phyloP scores from a whole-genome alignment of 192 early-diverging fungal genomes.

The Entrophospora sp. region DNA sequence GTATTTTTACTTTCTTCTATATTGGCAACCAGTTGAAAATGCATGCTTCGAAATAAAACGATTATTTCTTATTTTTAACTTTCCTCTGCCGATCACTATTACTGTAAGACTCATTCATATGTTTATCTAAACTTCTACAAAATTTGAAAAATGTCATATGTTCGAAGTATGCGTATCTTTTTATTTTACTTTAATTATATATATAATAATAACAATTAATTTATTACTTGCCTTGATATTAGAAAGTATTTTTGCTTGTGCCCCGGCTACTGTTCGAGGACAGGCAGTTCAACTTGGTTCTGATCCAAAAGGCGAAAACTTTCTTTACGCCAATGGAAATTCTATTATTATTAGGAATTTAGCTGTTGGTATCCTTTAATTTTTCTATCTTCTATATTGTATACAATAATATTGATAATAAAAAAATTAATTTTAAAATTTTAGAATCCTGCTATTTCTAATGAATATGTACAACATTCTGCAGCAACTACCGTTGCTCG shows the following conservation, averaged over 20 bases:
- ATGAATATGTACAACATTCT: conserved; percentile 79
- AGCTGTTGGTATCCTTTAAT: conserved; percentile 36
- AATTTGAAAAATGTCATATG: too few species aligned
- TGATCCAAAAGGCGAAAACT: conserved; percentile 72
- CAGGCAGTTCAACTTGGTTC: conserved; percentile 70
- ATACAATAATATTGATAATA: background rate
- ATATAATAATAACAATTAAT: too few species aligned
- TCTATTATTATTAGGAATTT: conserved; percentile 80
- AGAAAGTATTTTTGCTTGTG: conserved; percentile 61
- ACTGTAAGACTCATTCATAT: too few species aligned
- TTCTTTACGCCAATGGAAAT: conserved; percentile 87
- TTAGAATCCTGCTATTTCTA: conserved; percentile 68
- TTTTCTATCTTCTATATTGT: background rate
- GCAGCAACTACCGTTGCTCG: conserved; percentile 73
- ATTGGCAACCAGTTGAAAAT: too few species aligned
- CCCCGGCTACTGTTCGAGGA: conserved; percentile 73
- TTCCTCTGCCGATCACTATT: too few species aligned
- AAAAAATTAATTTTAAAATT: background rate
- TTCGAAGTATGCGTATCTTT: too few species aligned
- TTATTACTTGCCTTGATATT: too few species aligned
- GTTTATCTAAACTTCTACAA: too few species aligned
- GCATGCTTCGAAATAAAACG: too few species aligned
- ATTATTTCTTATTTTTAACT: too few species aligned
- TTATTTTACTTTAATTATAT: too few species aligned
- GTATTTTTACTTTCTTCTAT: too few species aligned